phyloP scores from a whole-genome alignment of 2,329 filamentous ascomycete species.

The Dactylellina drechsleri region DNA sequence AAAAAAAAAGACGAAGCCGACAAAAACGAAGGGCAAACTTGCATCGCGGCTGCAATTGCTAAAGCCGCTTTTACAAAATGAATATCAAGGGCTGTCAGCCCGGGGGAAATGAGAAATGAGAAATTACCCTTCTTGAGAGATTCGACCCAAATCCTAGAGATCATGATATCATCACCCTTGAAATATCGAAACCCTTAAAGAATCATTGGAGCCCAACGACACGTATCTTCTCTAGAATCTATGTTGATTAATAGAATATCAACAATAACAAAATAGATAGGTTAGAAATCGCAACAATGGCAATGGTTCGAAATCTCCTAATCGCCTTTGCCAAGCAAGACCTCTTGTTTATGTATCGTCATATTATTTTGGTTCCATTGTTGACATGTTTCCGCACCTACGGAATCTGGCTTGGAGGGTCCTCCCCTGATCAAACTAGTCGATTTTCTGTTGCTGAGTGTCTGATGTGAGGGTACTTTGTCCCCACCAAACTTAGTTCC shows the following conservation, averaged over 20 bases:
- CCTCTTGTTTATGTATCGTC: too few relatives aligned
- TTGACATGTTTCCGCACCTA: constrained; percentile 13
- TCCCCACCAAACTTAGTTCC: neutral
- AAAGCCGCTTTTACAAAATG: neutral
- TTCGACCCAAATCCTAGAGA: too few relatives aligned
- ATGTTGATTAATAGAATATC: too few relatives aligned
- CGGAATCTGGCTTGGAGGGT: constrained; percentile 17
- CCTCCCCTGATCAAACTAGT: constrained; percentile 20
- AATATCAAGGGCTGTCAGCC: neutral
- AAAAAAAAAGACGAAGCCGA: neutral
- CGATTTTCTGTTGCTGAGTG: constrained; percentile 21
- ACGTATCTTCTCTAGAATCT: neutral
- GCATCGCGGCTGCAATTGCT: constrained; percentile 6
- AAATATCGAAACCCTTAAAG: too few relatives aligned
- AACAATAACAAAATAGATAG: neutral
- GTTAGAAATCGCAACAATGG: constrained; percentile 14
- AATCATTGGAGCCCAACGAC: too few relatives aligned
- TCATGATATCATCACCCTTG: too few relatives aligned
- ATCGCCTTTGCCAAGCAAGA: neutral
- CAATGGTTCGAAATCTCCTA: neutral
- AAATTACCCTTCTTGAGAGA: constrained; percentile 17
- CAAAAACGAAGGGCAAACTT: constrained; percentile 4
- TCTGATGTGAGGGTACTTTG: constrained; percentile 8
- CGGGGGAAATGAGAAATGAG: neutral
- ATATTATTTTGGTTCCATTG: constrained; percentile 1